Conservation (phyloP, 106 monocot species). For the Dioscorea alata region DNA sequence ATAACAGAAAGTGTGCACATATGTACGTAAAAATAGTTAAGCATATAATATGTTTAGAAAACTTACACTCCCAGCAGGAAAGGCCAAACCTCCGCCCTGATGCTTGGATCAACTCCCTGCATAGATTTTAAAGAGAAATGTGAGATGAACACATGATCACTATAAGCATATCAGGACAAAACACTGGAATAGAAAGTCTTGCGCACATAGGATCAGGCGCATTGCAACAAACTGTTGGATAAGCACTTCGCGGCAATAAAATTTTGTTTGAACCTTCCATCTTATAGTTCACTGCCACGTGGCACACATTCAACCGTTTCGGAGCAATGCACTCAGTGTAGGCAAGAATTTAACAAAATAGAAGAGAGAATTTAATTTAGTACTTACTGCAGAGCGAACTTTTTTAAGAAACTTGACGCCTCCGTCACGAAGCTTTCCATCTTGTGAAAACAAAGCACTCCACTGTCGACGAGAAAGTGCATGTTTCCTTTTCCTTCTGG, state of each 20-base stretch:
- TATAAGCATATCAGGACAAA: no score
- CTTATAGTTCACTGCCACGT: no score
- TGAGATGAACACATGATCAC: not conserved
- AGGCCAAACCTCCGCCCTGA: constrained; percentile 89
- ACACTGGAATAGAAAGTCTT: no score
- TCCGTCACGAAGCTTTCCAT: constrained; percentile 70
- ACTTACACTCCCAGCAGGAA: constrained; percentile 96
- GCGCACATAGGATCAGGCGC: no score
- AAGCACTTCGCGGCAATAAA: no score
- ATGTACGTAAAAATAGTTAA: no score
- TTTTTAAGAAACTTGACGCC: constrained; percentile 70
- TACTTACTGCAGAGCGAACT: constrained; percentile 70
- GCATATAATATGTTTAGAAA: not conserved
- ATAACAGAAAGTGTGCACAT: no score
- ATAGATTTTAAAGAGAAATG: constrained; percentile 6
- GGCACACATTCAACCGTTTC: no score
- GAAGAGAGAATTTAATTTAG: not conserved
- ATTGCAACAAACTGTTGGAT: no score
- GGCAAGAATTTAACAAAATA: no score
- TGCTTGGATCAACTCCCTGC: constrained; percentile 85
- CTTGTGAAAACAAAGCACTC: constrained; percentile 43
- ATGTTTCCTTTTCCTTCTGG: constrained; percentile 57
- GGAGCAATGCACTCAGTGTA: no score
- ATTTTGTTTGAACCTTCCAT: no score
- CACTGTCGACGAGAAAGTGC: constrained; percentile 51